phyloP scores from a whole-genome alignment of 2,329 filamentous ascomycete genomes.

The Rhynchosporium agropyri region DNA sequence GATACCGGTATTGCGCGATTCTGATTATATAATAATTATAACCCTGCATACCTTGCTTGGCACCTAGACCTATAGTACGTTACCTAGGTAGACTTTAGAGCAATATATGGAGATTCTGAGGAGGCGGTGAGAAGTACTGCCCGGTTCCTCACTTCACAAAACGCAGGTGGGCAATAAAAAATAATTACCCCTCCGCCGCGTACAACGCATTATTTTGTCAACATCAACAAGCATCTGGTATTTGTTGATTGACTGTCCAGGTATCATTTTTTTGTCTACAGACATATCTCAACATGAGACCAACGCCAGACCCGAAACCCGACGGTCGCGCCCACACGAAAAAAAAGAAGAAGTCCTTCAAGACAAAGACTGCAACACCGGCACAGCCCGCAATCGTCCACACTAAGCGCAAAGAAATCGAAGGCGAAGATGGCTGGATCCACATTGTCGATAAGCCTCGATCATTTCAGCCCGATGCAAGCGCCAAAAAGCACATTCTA shows the following conservation, averaged over 20 bases:
- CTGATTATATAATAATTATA: not conserved
- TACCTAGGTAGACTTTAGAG: too few relatives aligned
- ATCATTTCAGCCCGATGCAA: constrained; percentile 19
- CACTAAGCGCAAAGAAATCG: constrained; percentile 39
- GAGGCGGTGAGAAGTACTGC: constrained; percentile 9
- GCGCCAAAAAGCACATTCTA: constrained; percentile 17
- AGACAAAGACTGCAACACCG: not conserved
- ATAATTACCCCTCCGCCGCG: constrained; percentile 8
- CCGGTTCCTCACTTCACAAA: not conserved
- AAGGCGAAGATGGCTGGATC: constrained; percentile 42
- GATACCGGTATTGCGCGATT: constrained; percentile 8
- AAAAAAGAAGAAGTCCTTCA: constrained; percentile 19
- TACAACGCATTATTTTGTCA: not conserved
- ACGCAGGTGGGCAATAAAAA: not conserved
- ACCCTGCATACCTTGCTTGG: not conserved
- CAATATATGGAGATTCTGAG: not conserved
- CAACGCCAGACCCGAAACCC: constrained; percentile 11
- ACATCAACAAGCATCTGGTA: not conserved
- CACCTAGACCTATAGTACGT: not conserved
- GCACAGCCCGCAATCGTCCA: constrained; percentile 29
- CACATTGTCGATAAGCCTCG: constrained; percentile 40
- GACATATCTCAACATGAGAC: not conserved
- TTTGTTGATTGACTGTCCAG: not conserved
- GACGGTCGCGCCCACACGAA: not conserved
- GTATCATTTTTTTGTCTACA: not conserved